Base-by-base conservation (phyloP, 2,329 filamentous ascomycete genomes). In the Metarhizium album region DNA sequence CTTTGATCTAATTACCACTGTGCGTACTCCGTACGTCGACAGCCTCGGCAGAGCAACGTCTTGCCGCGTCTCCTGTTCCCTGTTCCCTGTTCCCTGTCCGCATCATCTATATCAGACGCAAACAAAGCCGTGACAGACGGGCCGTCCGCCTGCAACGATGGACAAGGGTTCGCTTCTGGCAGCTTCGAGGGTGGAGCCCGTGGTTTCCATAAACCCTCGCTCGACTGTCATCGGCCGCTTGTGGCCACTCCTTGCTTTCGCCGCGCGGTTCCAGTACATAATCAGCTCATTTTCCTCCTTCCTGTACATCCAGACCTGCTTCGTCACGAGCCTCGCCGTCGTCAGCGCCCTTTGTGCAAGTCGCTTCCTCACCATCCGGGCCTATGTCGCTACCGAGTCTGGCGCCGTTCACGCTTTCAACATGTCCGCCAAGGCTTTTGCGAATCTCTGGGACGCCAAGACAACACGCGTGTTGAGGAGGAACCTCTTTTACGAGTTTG, bases 401-500 rank as follows among this genome's bases (percentile, higher is more conserved):
- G 59, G 66, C 46, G 62, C 59, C 22, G 49, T 62, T 29, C 62
- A 64, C 49, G 55, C 59, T 14, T 58, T 61, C 46, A 53, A 58
- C 48, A 58, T 63, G 52, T 66, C 65, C 7, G 58, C 52, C 37
- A 59, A 59, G 45, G 60, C 61, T 16, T 56, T 57, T 7, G 53
- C 54, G 29, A 54, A 57, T 27, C 50, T 65, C 13, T 75, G 72
- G 72, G 64, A 72, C 48, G 68, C 66, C 18, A 66, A 61, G 42
- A 57, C 53, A 5, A 47, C 66, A 16, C 62, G 61, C 51, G 61
- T 58, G n/a, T 46, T 76, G 38, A 65, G 72, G 40, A 74, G 70
- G 54, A 73, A 72, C 55, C 54, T 78, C 49, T 73, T 74, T 50
- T 73, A 73, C 55, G 78, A 80, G 60, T 70, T 80, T 51, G 73